Evolutionary conservation across 2,329 filamentous ascomycete genomes (phyloP), one percentile per base, ranked within the genome.

Genomic region (Bipolaris zeicola): DNA sequence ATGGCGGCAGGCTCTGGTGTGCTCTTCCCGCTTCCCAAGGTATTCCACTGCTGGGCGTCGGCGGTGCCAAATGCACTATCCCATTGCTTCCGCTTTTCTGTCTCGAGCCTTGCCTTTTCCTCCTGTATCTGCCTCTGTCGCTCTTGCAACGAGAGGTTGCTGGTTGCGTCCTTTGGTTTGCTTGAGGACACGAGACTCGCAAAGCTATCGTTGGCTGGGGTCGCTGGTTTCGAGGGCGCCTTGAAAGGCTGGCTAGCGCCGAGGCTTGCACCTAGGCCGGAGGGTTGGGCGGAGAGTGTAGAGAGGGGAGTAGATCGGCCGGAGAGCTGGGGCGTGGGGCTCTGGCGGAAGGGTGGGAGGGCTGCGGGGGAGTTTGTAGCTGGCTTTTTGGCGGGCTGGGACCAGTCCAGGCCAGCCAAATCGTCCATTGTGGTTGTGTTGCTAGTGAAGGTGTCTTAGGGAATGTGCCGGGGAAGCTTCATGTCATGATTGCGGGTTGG

Each of bases 31-130:
- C 80, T 81, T 28, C 86, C 91, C 45, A 95, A 78, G 11, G 78
- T 85, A 70, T 95, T 90, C 87, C 89, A 93, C 71, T 92, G 91
- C 59, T 87, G 86, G 10, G 85, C 83, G 67, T 88, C 80, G 45
- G 77, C 78, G 3, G 73, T 86, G 2, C 91, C 92, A 75, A 92
- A 97, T 58, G 94, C 87, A 28, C 85, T 83, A 63, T 95, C 91
- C 67, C 88, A 85, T 72, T 88, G 85, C 67, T 83, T 88, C 67
- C 83, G 85, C 70, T 86, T 85, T 72, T 93, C 89, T 56, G 88
- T 89, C 58, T 92, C 90, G 73, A 94, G 90, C 57, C 85, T 85
- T 60, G 86, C 84, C 75, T 91, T 90, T 68, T 92, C 88, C 75
- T 96, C 91, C 63, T 90, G 85, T 63, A 96, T 78, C 59, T 86